Base-by-base conservation (phyloP, 805 yeast genomes). In the Priceomyces haplophilus region DNA sequence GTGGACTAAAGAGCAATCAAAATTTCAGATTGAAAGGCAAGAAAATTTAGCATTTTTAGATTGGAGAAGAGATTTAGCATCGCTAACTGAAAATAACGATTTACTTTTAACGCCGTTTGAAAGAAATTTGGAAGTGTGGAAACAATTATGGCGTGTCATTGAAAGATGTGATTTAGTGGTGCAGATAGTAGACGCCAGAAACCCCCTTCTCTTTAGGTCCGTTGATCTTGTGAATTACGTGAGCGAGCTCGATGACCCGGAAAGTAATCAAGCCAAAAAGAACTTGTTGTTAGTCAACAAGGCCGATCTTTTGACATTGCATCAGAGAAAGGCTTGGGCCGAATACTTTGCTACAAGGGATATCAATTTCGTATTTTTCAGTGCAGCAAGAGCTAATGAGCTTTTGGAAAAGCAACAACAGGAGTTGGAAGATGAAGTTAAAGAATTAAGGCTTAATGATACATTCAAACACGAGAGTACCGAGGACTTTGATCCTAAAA, bases 181-280 rank as follows among this genome's bases (percentile, higher is more conserved):
- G 4, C 99, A 93, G 62, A 93, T 93, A 69, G 98, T 93, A 21
- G 99, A 93, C 69, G 98, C 97, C 10, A 78, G 99, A 66, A 89
- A 88, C 59, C 99, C 99, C 4, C 67, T 90, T 45, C 72, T 88
- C 46, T 93, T 88, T 70, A 78, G 98, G 60, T 89, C 97, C 1
- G 78, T 78, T 19, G 98, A 93, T 67, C 75, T 88, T 58, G 98
- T 87, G 51, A 73, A 65, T 18, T 93, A 93, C 58, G 97, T 89
- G 16, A 71, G 76, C 42, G 95, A 87, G 50, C 59, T 88, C 35
- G 59, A 61, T 48, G 83, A 84, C 50, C 79, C 81, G n/a, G 69
- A 61, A 36, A 51, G 59, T 16, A 58, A 58, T 43, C 53, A 55
- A 33, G 65, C 79, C 38, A 93, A 93, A 65, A 78, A 76, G 46